These are phyloP conservation scores for Neurospora hispaniola DNA, from an alignment of 495 filamentous ascomycete species.

Conservation along the genomic window DNA sequence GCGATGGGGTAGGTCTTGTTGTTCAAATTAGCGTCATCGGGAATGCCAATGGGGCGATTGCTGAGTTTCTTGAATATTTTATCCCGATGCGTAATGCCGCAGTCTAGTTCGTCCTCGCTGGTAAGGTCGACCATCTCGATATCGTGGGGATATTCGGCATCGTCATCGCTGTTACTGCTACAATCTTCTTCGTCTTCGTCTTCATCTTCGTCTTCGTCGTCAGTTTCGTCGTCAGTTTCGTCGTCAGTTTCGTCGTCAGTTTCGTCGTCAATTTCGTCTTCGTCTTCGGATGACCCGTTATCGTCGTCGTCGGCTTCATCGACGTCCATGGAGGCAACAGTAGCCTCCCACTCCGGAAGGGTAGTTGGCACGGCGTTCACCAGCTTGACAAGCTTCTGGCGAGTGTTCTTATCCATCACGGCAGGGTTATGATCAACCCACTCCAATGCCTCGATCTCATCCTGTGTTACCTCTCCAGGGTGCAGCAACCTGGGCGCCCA, in stretches of 20 bases:
- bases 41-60: not conserved
- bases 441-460: not conserved
- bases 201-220: not conserved
- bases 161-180: too few relatives aligned
- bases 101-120: not conserved
- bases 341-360: not conserved
- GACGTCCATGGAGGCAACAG: not conserved
- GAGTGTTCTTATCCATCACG: not conserved
- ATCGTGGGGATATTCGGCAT: not conserved
- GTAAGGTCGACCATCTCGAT: not conserved
- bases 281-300: not conserved
- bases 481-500: not conserved
- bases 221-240: not conserved
- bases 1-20: not conserved
- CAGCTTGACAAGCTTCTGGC: not conserved
- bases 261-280: not conserved
- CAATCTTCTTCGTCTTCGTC: not conserved
- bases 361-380: not conserved
- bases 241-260: not conserved
- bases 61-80: not conserved
- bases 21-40: not conserved
- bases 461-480: not conserved
- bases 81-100: not conserved
- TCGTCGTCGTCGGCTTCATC: not conserved
- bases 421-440: not conserved